Conservation (phyloP, 768 basidiomycete species). For the Psilocybe cyanescens region DNA sequence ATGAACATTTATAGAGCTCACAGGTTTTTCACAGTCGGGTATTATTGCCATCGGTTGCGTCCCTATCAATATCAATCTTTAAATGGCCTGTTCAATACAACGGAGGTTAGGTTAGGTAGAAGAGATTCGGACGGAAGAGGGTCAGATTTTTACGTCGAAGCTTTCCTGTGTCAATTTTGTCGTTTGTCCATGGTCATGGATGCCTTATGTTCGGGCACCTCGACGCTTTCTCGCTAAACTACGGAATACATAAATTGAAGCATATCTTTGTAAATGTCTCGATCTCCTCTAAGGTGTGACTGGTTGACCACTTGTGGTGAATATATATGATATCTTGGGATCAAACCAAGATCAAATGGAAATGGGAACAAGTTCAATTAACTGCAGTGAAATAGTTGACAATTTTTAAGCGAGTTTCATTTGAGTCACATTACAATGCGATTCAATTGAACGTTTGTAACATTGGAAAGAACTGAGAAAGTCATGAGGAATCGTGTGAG, state of each 20-base stretch:
- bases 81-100: background rate
- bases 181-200: background rate
- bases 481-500: background rate
- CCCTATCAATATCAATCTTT: slow-evolving; percentile 30
- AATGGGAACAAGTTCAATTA: background rate
- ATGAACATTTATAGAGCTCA: background rate
- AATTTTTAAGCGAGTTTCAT: too few species aligned
- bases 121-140: too few species aligned
- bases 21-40: slow-evolving; percentile 19
- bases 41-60: slow-evolving; percentile 30
- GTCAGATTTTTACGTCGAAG: too few species aligned
- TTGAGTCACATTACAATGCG: too few species aligned
- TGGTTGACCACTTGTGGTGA: too few species aligned
- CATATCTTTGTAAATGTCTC: background rate
- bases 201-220: background rate
- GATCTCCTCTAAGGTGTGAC: background rate
- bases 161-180: background rate
- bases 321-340: too few species aligned
- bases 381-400: too few species aligned
- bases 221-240: background rate
- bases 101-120: too few species aligned
- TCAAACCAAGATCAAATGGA: background rate
- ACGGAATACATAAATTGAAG: background rate
- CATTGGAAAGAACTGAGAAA: background rate
- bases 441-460: background rate